A percentile compares a stretch with the other conserved stretches of the same genome.
phyloP scores from a whole-genome alignment of 805 yeast species.

The Lipomyces yamanashiensis region DNA sequence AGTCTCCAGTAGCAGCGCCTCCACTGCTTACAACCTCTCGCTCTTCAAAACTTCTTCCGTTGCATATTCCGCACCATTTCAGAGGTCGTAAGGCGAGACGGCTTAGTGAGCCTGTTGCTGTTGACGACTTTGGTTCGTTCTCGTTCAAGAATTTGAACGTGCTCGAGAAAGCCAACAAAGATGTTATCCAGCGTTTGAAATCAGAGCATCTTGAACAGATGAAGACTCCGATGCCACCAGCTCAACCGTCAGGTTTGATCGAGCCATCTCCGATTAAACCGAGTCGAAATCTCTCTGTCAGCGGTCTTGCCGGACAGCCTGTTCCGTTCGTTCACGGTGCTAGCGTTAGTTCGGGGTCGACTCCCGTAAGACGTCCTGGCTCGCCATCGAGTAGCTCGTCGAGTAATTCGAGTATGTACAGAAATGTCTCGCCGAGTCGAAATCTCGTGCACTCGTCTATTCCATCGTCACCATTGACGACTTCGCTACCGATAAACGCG shows the following conservation, averaged over 20 bases:
- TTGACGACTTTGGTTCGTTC: conserved; percentile 81
- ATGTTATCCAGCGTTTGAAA: conserved; percentile 83
- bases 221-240: conserved; percentile 27
- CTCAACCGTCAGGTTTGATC: conserved; percentile 28
- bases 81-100: conserved; percentile 72
- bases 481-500: conserved; percentile 25
- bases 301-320: conserved; percentile 13
- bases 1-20: conserved; percentile 2
- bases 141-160: conserved; percentile 87
- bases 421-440: conserved; percentile 31
- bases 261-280: conserved; percentile 36
- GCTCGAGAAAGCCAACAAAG: conserved; percentile 90
- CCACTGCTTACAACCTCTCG: conserved; percentile 12
- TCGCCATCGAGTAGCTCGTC: conserved; percentile 34
- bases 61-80: conserved; percentile 59
- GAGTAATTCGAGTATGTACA: conserved; percentile 23
- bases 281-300: conserved; percentile 20
- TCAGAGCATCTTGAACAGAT: conserved; percentile 73
- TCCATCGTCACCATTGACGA: conserved; percentile 33
- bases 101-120: conserved; percentile 64
- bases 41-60: conserved; percentile 41
- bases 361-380: conserved; percentile 15
- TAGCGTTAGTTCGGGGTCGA: background rate
- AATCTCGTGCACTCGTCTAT: conserved; percentile 20
- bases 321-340: conserved; percentile 8